Conservation (phyloP, 306 rosid genomes). For the Neltuma alba region DNA sequence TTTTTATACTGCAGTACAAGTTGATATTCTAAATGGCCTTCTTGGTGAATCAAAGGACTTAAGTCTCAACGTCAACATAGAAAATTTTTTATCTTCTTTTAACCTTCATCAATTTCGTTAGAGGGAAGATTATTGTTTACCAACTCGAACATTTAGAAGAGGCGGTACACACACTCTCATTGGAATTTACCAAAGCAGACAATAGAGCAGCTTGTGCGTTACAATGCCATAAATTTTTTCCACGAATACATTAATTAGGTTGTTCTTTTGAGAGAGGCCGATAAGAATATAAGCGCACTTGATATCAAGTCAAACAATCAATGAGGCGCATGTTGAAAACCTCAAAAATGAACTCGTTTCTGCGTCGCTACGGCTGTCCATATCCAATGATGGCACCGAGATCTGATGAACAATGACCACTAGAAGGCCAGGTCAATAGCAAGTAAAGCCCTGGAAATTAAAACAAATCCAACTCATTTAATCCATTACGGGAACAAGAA, state of each 20-base stretch:
- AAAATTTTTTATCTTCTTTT: not conserved
- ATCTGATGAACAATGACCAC: conserved; percentile 26
- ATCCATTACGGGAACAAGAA: not conserved
- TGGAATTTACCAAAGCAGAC: not conserved
- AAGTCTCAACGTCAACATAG: not conserved
- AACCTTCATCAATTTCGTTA: not conserved
- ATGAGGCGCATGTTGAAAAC: conserved; percentile 39
- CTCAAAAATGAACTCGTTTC: conserved; percentile 54
- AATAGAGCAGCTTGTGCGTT: not conserved
- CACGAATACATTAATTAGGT: not conserved
- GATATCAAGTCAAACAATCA: conserved; percentile 1
- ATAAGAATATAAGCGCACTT: not conserved
- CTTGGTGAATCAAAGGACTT: not conserved
- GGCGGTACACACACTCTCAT: not conserved
- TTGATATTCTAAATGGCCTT: conserved; percentile 14
- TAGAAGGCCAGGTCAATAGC: conserved; percentile 9
- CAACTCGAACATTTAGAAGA: not conserved
- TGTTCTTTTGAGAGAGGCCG: not conserved
- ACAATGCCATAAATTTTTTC: not conserved
- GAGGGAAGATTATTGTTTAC: not conserved
- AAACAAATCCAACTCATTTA: not conserved
- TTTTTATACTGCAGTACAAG: not conserved
- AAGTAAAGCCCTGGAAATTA: conserved; percentile 15
- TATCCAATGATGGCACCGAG: conserved; percentile 33
- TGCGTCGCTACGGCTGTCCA: conserved; percentile 71